These are phyloP conservation scores for Suaeda aralocaspica DNA, from an alignment of 148 eudicot genomes.

Conservation along the genomic window DNA sequence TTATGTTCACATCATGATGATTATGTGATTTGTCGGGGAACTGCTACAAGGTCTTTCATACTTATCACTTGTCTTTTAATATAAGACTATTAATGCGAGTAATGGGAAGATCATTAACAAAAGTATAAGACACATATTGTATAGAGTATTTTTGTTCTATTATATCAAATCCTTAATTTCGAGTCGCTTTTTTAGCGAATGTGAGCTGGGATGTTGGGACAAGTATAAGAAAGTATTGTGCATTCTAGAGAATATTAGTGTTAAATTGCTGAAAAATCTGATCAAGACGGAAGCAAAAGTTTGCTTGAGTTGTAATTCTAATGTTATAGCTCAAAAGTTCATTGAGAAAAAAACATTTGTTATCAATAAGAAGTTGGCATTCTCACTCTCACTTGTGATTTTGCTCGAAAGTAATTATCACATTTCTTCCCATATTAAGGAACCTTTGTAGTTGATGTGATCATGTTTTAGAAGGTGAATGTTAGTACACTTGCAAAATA, in stretches of 20 bases:
- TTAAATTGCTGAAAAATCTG: not conserved
- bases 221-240: too few species aligned
- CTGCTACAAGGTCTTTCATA: too few species aligned
- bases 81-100: too few species aligned
- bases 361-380: not conserved
- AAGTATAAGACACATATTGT: too few species aligned
- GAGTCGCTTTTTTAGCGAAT: too few species aligned
- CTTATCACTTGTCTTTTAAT: too few species aligned
- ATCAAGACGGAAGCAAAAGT: not conserved
- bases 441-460: not conserved
- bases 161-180: too few species aligned
- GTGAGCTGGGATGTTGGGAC: too few species aligned
- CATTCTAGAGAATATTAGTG: not conserved
- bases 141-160: too few species aligned
- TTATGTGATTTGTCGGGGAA: too few species aligned
- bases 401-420: not conserved
- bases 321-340: not conserved
- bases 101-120: too few species aligned
- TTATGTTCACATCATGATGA: too few species aligned
- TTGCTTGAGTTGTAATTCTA: not conserved
- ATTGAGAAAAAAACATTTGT: not conserved
- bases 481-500: not conserved
- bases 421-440: not conserved
- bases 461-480: conserved; percentile 9
- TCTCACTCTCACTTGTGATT: not conserved